phyloP scores from a whole-genome alignment of 2,329 filamentous ascomycete genomes.

The Talaromyces sp. region DNA sequence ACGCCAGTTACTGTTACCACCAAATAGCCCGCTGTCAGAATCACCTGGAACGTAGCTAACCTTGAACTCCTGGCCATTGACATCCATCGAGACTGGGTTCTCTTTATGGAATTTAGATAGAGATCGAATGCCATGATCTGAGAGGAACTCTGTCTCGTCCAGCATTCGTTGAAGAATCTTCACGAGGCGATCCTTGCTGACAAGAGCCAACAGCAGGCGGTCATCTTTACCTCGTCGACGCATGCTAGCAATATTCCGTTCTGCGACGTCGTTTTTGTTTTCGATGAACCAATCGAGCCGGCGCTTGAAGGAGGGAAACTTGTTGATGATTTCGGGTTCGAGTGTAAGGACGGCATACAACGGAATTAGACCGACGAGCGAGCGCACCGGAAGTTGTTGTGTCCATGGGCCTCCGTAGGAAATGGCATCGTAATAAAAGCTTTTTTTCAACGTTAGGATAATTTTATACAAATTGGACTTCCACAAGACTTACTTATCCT shows the following conservation, averaged over 20 bases:
- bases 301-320: slow-evolving; percentile 88
- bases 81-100: slow-evolving; percentile 89
- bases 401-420: slow-evolving; percentile 92
- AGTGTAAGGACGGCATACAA: slow-evolving; percentile 88
- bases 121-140: slow-evolving; percentile 84
- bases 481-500: slow-evolving; percentile 56
- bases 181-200: slow-evolving; percentile 86
- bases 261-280: slow-evolving; percentile 78
- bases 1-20: slow-evolving; percentile 97
- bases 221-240: slow-evolving; percentile 85
- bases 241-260: slow-evolving; percentile 93
- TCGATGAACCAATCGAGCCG: slow-evolving; percentile 91
- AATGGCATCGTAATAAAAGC: slow-evolving; percentile 98
- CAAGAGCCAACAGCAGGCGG: slow-evolving; percentile 79
- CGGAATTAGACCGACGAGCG: slow-evolving; percentile 87
- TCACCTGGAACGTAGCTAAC: slow-evolving; percentile 93
- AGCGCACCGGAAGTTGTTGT: slow-evolving; percentile 86
- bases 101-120: slow-evolving; percentile 89
- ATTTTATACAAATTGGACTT: background rate
- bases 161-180: slow-evolving; percentile 90
- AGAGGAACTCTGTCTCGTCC: slow-evolving; percentile 88
- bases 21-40: slow-evolving; percentile 90
- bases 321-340: slow-evolving; percentile 89
- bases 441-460: slow-evolving; percentile 19
- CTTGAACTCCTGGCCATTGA: slow-evolving; percentile 83